Conservation (phyloP, 2,329 filamentous ascomycete species). For the Microcera coccophila region DNA sequence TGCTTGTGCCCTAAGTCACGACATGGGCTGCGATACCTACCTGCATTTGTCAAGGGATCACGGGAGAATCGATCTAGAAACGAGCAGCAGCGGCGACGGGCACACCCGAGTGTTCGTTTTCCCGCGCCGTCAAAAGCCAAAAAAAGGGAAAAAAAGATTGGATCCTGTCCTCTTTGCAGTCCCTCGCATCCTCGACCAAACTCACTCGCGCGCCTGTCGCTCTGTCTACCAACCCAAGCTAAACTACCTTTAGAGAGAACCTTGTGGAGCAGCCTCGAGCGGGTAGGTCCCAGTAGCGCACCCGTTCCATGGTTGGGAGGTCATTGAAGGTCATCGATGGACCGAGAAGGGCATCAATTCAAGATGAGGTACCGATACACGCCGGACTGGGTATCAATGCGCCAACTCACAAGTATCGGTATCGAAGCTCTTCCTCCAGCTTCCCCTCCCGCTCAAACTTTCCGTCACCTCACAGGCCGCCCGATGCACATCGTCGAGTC, state of each 20-base stretch:
- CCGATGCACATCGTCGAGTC: background rate
- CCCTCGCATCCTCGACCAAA: background rate
- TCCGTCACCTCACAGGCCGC: conserved; percentile 2
- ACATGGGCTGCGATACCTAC: background rate
- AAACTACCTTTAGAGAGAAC: too few relatives aligned
- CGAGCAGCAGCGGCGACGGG: background rate
- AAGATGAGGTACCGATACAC: conserved; percentile 27
- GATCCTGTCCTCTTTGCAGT: background rate
- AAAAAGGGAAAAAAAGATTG: background rate
- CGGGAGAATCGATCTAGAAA: background rate
- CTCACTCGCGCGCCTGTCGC: background rate
- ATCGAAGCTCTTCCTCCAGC: conserved; percentile 3
- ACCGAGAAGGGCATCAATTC: background rate
- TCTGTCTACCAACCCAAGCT: background rate
- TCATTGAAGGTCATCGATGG: too few relatives aligned
- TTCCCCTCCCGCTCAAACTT: conserved; percentile 3
- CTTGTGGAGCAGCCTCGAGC: background rate
- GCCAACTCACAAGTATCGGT: conserved; percentile 26
- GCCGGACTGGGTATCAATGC: conserved; percentile 36
- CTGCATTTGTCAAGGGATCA: background rate
- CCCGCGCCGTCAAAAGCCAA: background rate
- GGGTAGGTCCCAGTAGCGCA: background rate
- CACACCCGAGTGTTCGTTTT: background rate
- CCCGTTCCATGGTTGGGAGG: background rate
- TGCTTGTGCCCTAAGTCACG: conserved; percentile 1